Evolutionary conservation across 495 filamentous ascomycete species (phyloP).

Genomic region (Friedmanniomyces endolithicus): DNA sequence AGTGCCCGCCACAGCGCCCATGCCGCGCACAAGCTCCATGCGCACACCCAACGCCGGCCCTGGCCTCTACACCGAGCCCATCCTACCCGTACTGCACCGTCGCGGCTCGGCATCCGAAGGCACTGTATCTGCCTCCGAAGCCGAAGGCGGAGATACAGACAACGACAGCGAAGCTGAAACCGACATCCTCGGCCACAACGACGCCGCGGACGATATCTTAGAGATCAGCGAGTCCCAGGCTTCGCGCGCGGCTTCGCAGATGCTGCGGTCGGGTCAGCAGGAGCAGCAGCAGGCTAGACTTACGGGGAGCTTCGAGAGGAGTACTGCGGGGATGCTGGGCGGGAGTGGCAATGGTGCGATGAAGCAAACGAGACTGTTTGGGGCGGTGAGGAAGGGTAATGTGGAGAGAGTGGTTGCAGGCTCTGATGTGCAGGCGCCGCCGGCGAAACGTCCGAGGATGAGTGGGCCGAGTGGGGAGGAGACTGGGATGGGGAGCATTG

Average conservation of each 20-base stretch:
- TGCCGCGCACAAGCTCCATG: conserved; percentile 25
- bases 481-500: conserved; percentile 13
- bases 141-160: conserved; percentile 41
- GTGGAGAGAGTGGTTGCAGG: conserved; percentile 14
- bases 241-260: conserved; percentile 38
- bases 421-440: not conserved
- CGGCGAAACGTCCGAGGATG: conserved; percentile 22
- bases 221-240: conserved; percentile 44
- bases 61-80: conserved; percentile 38
- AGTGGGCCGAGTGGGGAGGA: conserved; percentile 16
- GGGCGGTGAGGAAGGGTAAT: conserved; percentile 26
- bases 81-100: conserved; percentile 26
- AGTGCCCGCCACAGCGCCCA: conserved; percentile 15
- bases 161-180: conserved; percentile 17
- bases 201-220: conserved; percentile 27
- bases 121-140: conserved; percentile 76
- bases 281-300: conserved; percentile 11
- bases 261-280: conserved; percentile 31
- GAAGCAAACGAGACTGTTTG: conserved; percentile 30
- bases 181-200: conserved; percentile 19
- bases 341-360: not conserved
- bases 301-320: conserved; percentile 2
- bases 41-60: conserved; percentile 24
- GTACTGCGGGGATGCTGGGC: not conserved
- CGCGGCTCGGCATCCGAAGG: conserved; percentile 59